Percentiles rank a stretch among this genome's conserved stretches.
Conservation (phyloP, 78 protist species). For the Polysphondylium violaceum region DNA sequence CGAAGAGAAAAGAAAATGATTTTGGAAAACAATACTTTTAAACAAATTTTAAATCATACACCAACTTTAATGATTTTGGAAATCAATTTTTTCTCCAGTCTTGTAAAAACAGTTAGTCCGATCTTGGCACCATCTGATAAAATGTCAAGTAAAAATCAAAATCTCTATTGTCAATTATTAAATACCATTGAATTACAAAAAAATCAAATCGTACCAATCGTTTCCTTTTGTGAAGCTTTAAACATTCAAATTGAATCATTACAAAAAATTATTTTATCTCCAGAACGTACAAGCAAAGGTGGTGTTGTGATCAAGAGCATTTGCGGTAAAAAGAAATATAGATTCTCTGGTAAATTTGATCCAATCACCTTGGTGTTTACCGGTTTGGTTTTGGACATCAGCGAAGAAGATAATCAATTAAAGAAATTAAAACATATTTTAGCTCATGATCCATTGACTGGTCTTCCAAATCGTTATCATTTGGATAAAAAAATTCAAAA, state of each 20-base stretch:
- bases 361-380: not conserved
- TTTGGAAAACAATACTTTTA: constrained; percentile 23
- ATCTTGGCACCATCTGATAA: not conserved
- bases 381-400: constrained; percentile 45
- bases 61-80: constrained; percentile 56
- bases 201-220: not conserved
- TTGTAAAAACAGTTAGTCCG: constrained; percentile 40
- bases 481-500: constrained; percentile 57
- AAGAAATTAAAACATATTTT: constrained; percentile 38
- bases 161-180: not conserved
- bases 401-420: constrained; percentile 32
- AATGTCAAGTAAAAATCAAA: not conserved
- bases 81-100: constrained; percentile 8
- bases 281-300: not conserved
- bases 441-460: constrained; percentile 59
- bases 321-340: constrained; percentile 9
- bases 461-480: constrained; percentile 53
- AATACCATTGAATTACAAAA: constrained; percentile 14
- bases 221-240: constrained; percentile 38
- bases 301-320: constrained; percentile 8
- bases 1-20: constrained; percentile 24
- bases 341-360: constrained; percentile 50
- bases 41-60: constrained; percentile 44
- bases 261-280: not conserved
- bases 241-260: not conserved